Percentiles rank a stretch among this genome's conserved stretches.
Evolutionary conservation across 202 grass and related monocot genomes (phyloP).

Genomic region (Bolboschoenoplectus hybrid): DNA sequence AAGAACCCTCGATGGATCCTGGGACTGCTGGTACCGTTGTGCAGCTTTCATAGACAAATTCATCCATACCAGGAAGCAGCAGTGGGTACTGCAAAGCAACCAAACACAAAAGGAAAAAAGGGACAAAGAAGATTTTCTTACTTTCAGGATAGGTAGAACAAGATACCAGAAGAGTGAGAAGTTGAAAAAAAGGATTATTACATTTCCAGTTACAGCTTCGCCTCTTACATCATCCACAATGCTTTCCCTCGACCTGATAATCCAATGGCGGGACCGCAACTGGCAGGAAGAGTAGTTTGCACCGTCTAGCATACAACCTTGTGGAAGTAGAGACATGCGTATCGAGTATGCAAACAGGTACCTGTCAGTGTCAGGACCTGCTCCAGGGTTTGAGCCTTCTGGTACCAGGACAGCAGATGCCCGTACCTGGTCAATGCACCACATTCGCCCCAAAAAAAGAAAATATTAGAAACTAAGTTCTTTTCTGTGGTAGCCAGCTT

Average conservation of each 20-base stretch:
- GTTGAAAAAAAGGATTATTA: constrained; percentile 22
- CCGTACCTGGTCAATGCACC: constrained; percentile 53
- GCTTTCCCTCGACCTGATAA: constrained; percentile 52
- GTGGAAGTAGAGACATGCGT: constrained; percentile 78
- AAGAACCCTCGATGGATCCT: constrained; percentile 86
- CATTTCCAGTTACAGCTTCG: constrained; percentile 89
- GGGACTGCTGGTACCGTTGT: constrained; percentile 44
- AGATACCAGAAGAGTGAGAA: neutral
- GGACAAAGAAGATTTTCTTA: neutral
- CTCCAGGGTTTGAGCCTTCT: constrained; percentile 44
- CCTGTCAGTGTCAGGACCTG: neutral
- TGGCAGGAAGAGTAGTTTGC: constrained; percentile 77
- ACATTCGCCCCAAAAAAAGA: constrained; percentile 40
- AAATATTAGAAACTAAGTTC: constrained; percentile 22
- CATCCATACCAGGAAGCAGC: constrained; percentile 60
- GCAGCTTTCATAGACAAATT: constrained; percentile 96
- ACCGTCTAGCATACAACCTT: constrained; percentile 75
- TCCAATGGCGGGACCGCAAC: constrained; percentile 78
- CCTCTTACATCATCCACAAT: constrained; percentile 57
- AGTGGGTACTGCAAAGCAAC: constrained; percentile 71
- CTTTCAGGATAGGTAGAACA: neutral
- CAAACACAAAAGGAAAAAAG: neutral
- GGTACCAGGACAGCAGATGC: constrained; percentile 84
- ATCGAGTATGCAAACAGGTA: constrained; percentile 69
- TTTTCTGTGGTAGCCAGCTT: neutral